A percentile compares a stretch with the other conserved stretches of the same genome.
phyloP scores from a whole-genome alignment of 768 basidiomycete genomes.

The Tricholoma saponaceum region DNA sequence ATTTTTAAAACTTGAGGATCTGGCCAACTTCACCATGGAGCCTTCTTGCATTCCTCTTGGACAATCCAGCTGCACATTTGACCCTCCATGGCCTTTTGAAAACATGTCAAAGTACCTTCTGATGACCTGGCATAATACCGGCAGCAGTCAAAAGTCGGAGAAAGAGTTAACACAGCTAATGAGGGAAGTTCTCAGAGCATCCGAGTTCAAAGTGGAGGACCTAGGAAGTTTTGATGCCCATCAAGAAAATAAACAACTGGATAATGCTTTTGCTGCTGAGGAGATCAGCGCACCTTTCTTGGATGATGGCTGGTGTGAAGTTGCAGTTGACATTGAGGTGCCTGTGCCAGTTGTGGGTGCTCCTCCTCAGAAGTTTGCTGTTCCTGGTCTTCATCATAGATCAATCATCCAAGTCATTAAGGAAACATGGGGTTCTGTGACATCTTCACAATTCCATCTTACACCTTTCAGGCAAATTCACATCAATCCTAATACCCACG shows the following conservation, averaged over 20 bases:
- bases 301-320: conserved; percentile 13
- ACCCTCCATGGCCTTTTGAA: not conserved
- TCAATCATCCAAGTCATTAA: conserved; percentile 18
- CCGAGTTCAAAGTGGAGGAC: conserved; percentile 10
- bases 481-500: not conserved
- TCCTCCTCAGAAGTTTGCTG: conserved; percentile 15
- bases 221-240: conserved; percentile 8
- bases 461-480: conserved; percentile 17
- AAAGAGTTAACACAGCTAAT: not conserved
- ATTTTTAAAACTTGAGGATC: not conserved
- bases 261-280: not conserved
- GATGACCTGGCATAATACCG: not conserved
- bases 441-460: conserved; percentile 11
- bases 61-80: not conserved
- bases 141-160: not conserved
- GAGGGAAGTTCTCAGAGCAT: not conserved
- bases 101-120: no score
- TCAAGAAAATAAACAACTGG: conserved; percentile 11
- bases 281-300: not conserved
- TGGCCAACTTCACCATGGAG: not conserved
- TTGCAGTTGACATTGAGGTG: conserved; percentile 9
- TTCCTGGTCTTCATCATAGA: conserved; percentile 20
- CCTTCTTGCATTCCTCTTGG: not conserved
- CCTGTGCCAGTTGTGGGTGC: conserved; percentile 9
- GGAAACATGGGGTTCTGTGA: conserved; percentile 8